Conservation (phyloP, 495 filamentous ascomycete species). For the Penicillium alfredii region DNA sequence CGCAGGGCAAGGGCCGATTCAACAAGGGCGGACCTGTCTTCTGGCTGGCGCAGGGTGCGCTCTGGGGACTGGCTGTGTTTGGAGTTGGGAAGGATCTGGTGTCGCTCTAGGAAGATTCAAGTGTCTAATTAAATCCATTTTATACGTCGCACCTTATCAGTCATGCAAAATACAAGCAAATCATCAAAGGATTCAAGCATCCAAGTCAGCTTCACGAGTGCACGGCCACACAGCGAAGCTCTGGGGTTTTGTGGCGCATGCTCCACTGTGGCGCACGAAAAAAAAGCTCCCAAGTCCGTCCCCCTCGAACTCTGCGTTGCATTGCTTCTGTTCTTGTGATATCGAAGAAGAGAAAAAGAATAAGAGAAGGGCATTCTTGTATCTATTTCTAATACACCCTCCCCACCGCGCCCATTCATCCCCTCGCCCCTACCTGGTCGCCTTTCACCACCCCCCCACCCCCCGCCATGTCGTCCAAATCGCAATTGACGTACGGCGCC, state of each 20-base stretch:
- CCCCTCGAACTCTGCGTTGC: too few relatives aligned
- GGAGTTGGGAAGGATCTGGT: slow-evolving; percentile 35
- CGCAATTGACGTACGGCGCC: slow-evolving; percentile 37
- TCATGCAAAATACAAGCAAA: too few relatives aligned
- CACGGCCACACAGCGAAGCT: slow-evolving; percentile 1
- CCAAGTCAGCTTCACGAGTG: too few relatives aligned
- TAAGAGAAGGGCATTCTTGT: neutral
- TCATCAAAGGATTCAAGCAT: too few relatives aligned
- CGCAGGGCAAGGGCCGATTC: slow-evolving; percentile 45
- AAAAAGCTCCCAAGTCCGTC: slow-evolving; percentile 20
- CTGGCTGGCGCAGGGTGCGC: slow-evolving; percentile 38
- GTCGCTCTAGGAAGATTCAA: slow-evolving; percentile 16
- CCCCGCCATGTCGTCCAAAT: slow-evolving; percentile 43
- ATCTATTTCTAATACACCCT: neutral
- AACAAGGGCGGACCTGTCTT: slow-evolving; percentile 30
- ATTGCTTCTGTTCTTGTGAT: too few relatives aligned
- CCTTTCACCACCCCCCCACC: slow-evolving; percentile 1
- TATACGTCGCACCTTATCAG: too few relatives aligned
- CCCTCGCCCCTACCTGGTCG: slow-evolving; percentile 15
- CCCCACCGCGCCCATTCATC: too few relatives aligned
- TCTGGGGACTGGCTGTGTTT: slow-evolving; percentile 43
- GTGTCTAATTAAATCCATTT: too few relatives aligned
- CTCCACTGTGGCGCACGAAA: slow-evolving; percentile 17
- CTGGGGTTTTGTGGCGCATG: slow-evolving; percentile 10
- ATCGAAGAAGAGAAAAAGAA: too few relatives aligned